phyloP scores from a whole-genome alignment of 768 basidiomycete genomes.

The Russula olivacea region DNA sequence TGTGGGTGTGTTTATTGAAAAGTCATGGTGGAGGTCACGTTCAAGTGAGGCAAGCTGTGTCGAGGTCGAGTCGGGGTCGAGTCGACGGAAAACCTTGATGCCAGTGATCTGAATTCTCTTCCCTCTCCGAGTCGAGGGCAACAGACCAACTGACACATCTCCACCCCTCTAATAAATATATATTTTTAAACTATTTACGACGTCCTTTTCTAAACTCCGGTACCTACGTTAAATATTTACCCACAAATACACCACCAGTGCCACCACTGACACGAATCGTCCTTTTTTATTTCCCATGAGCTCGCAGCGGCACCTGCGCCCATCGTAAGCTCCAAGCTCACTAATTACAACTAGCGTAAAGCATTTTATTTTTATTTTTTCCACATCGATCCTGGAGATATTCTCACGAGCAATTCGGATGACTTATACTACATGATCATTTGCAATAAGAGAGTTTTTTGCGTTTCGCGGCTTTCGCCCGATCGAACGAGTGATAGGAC shows the following conservation, averaged over 20 bases:
- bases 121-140: not conserved
- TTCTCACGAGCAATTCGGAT: not conserved
- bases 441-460: slow-evolving; percentile 22
- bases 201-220: too few species aligned
- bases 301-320: not conserved
- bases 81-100: slow-evolving; percentile 11
- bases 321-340: slow-evolving; percentile 12
- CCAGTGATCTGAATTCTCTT: not conserved
- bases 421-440: not conserved
- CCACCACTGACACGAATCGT: too few species aligned
- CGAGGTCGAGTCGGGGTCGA: slow-evolving; percentile 11
- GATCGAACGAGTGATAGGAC: not conserved
- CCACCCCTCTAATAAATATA: not conserved
- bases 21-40: slow-evolving; percentile 36
- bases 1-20: slow-evolving; percentile 32
- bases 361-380: not conserved
- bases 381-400: not conserved
- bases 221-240: not conserved
- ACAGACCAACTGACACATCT: not conserved
- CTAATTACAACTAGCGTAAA: not conserved
- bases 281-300: too few species aligned
- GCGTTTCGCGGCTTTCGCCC: slow-evolving; percentile 21
- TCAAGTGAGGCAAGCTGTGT: slow-evolving; percentile 21
- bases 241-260: too few species aligned
- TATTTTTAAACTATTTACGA: not conserved